Conservation (phyloP, 352 stramenopile genomes). For the Thalassiosira hispida region DNA sequence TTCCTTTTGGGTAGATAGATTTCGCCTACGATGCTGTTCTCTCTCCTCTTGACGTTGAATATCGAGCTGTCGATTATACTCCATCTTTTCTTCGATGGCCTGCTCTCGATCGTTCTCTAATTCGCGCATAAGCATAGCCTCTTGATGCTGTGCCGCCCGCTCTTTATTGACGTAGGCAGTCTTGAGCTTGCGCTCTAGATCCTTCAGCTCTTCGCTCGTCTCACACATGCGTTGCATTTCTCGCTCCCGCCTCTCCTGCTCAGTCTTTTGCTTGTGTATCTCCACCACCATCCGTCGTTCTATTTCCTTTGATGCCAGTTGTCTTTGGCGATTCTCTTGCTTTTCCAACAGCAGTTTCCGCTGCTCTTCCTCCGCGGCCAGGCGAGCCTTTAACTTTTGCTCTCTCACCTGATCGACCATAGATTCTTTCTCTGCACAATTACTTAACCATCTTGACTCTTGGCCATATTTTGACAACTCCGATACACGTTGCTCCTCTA, state of each 20-base stretch:
- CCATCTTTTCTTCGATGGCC: conserved; percentile 92
- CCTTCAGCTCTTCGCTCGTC: conserved; percentile 89
- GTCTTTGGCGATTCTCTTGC: conserved; percentile 34
- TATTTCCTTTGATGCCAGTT: conserved; percentile 48
- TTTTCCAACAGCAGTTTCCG: conserved; percentile 46
- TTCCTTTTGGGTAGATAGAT: conserved; percentile 77
- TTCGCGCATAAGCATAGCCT: conserved; percentile 86
- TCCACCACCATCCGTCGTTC: conserved; percentile 49
- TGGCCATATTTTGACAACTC: conserved; percentile 52
- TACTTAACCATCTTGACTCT: conserved; percentile 51
- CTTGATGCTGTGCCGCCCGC: conserved; percentile 89
- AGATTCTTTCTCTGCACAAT: conserved; percentile 57
- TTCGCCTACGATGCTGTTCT: conserved; percentile 84
- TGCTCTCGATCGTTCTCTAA: conserved; percentile 86
- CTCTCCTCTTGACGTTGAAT: conserved; percentile 84
- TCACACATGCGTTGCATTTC: conserved; percentile 92
- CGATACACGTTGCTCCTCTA: conserved; percentile 53
- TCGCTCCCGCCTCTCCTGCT: conserved; percentile 86
- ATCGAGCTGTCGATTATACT: conserved; percentile 88
- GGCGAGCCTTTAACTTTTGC: conserved; percentile 42
- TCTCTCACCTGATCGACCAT: conserved; percentile 50
- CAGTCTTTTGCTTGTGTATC: conserved; percentile 79
- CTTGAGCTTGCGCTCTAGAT: conserved; percentile 90
- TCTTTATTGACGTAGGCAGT: conserved; percentile 94
- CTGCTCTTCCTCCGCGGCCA: conserved; percentile 49